Base-by-base conservation (phyloP, 495 filamentous ascomycete genomes). In the Xylaria longipes region DNA sequence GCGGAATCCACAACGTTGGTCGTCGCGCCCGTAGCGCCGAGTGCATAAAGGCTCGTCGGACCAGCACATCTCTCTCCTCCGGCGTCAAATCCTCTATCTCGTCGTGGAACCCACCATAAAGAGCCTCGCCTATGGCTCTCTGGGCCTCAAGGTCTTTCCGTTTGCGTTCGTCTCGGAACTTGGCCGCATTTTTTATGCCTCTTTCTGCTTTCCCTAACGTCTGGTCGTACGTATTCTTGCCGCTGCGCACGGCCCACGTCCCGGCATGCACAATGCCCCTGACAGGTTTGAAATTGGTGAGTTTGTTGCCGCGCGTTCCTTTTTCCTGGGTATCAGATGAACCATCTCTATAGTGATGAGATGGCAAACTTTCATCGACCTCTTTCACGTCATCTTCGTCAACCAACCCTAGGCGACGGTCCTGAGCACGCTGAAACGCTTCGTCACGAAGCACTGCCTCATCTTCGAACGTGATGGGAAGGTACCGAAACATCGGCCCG, bases 401-500 rank as follows among this genome's bases (percentile, higher is more conserved):
- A 14, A 81, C 68, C 25, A 86, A 77, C 12, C 86, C 90, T 63
- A 87, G 80, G 11, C 89, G 86, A 62, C 86, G 86, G 66, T 89
- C 89, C 77, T 96, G 93, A 27, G 91, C 91, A 45, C 90, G 87
- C 46, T 91, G 90, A 78, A 98, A 99, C 64, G 92, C 93, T 75
- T 96, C 89, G 75, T 98, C 97, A 5, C 94, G 90, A 52, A 91
- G 84, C 15, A 96, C 93, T 6, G 96, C 96, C 70, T 97, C 94
- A 74, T 99, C 97, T 79, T 99, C 96, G 54, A 98, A 86, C 0
- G 96, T 98, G 75, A 99, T 97, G 0, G 96, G 96, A 50, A 99
- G 83, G 77, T 97, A 97, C 43, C 90, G 88, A 76, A 97, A 90
- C 57, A 99, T 85, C 29, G 96, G 95, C 1, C 89, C 89, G 73